phyloP scores from a whole-genome alignment of 2,329 filamentous ascomycete species.

The Amphichorda felina region DNA sequence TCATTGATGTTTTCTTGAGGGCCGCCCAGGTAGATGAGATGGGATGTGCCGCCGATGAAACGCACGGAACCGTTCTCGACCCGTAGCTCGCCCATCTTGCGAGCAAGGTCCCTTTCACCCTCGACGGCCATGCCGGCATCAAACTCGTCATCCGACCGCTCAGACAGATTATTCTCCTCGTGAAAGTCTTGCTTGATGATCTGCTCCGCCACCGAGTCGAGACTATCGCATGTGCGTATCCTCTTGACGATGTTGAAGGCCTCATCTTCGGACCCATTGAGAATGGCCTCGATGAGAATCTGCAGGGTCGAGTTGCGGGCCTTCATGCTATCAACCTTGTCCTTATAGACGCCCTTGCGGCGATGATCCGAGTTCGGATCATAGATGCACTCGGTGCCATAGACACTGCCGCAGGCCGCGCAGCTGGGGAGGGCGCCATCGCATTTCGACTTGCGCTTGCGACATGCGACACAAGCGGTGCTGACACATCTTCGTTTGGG shows the following conservation, averaged over 20 bases:
- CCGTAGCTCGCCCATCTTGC: slow-evolving; percentile 85
- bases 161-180: slow-evolving; percentile 25
- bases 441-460: slow-evolving; percentile 75
- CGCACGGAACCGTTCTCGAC: slow-evolving; percentile 79
- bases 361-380: slow-evolving; percentile 94
- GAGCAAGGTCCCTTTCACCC: slow-evolving; percentile 70
- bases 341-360: slow-evolving; percentile 91
- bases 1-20: slow-evolving; percentile 23
- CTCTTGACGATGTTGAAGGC: slow-evolving; percentile 70
- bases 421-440: slow-evolving; percentile 87
- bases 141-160: slow-evolving; percentile 22
- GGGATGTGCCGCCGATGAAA: slow-evolving; percentile 90
- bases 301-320: slow-evolving; percentile 80
- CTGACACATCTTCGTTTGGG: slow-evolving; percentile 66
- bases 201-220: slow-evolving; percentile 42
- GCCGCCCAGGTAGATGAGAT: slow-evolving; percentile 69
- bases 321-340: slow-evolving; percentile 81
- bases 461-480: slow-evolving; percentile 74
- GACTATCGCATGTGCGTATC: slow-evolving; percentile 74
- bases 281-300: slow-evolving; percentile 82
- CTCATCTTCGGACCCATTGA: slow-evolving; percentile 83
- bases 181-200: slow-evolving; percentile 29
- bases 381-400: slow-evolving; percentile 83
- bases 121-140: slow-evolving; percentile 28
- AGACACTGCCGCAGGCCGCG: slow-evolving; percentile 91